Evolutionary conservation across 192 early-diverging fungal species (phyloP), one percentile per base, ranked within the genome.

Genomic region (Coemansia sp.): DNA sequence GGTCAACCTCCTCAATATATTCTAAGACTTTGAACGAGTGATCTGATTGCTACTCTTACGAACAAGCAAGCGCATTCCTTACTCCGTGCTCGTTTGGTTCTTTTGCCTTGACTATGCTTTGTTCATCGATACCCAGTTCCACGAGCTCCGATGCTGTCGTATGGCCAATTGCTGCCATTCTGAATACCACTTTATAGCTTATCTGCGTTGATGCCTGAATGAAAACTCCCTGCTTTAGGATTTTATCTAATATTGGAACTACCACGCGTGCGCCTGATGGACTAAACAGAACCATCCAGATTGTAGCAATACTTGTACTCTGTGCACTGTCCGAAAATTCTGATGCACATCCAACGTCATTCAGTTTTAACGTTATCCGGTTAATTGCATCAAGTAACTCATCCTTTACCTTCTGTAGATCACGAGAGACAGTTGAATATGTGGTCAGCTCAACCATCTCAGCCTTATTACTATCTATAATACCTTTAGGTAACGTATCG

Each of bases 241-340:
- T 21, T 8, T n/a, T 47, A 24, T 49, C 52, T 19, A 78, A 28
- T 25, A 69, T 32, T 23, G 77, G 71, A 18, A 54, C 53, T 1
- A 80, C 68, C 26, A 60, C 77, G 0, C 77, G 71, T 14, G 73
- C 77, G 0, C 77, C 77, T 16, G 77, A 80, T 2, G 77, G 77
- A 47, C 77, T 80, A 49, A 80, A 80, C 34, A 73, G 21, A 61
- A 71, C 77, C 59, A 80, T 54, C 71, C 77, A 80, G 21, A 74
- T 30, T 21, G 52, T 23, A 52, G 49, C 22, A 7, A 28, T 9
- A 38, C 1, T 9, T 38, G 6, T 27, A 48, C 12, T 14, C 9
- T 19, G 30, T 48, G 24, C 10, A 25, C 31, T 19, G 0, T 22
- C 16, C 25, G 26, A 22, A 32, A 21, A n/a, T 9, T 38, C 34